Base-by-base conservation (phyloP, 129 eudicot genomes). In the Pulicaria dysenterica region DNA sequence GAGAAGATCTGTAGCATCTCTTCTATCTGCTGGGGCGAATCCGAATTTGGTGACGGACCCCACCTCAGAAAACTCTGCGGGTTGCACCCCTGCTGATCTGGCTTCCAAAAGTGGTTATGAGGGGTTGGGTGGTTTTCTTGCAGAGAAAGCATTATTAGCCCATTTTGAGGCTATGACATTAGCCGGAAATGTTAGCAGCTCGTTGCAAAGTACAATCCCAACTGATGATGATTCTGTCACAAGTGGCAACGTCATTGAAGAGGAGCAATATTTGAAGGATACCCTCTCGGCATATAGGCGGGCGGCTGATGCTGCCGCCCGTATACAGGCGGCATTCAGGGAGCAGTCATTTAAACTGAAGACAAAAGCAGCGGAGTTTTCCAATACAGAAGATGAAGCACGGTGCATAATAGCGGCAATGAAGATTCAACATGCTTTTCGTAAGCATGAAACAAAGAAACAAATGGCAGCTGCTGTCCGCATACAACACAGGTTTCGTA, bases 281-380 rank as follows among this genome's bases (percentile, higher is more conserved):
- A 85, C 93, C 53, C 80, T 95, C 73, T 82, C 99, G 41, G 99
- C 99, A 57, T 95, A 90, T 77, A 79, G 99, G 54, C 81, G 94
- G 3, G 97, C 99, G 34, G 99, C 99, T 77, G 99, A 91, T 86
- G 99, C 97, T 44, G 99, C 99, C 41, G 91, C 97, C 8, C 94
- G 99, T 45, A 95, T 95, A 64, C 99, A 95, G 75, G 81, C 95
- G 45, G 99, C 99, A 43, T 88, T 90, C 69, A 83, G 99, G 64
- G 99, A 90, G 70, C 91, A 86, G 5, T 79, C 97, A 2, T 77
- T 90, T 48, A 86, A 95, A 74, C 67, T 84, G 79, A 82, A 51
- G 77, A 81, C 91, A 12, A 80, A 81, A 50, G 91, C 82, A 19
- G 83, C 83, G 42, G 81, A 86, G 81, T 73, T 58, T 17, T 62